A percentile compares a stretch with the other conserved stretches of the same genome.
Evolutionary conservation across 2,329 filamentous ascomycete species (phyloP).

Genomic region (Fragosphaeria purpurea): DNA sequence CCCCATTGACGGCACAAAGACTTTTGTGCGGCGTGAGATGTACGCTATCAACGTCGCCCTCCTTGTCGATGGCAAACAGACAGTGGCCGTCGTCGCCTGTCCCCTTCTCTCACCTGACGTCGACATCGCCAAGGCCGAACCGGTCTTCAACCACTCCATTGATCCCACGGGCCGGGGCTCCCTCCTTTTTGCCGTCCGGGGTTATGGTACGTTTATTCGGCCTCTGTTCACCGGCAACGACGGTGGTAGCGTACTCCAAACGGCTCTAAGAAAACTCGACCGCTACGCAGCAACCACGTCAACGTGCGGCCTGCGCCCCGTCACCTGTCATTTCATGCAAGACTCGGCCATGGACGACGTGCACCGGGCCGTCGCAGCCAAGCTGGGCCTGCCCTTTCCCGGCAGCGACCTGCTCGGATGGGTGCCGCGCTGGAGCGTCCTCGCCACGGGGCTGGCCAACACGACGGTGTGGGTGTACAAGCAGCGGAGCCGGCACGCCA

Average conservation of each 20-base stretch:
- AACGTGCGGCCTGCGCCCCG: constrained; percentile 27
- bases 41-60: constrained; percentile 50
- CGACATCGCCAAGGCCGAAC: constrained; percentile 32
- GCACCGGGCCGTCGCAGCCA: constrained; percentile 33
- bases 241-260: background rate
- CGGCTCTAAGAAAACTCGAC: constrained; percentile 20
- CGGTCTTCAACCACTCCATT: constrained; percentile 32
- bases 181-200: constrained; percentile 40
- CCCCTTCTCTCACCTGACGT: constrained; percentile 29
- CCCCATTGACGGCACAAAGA: constrained; percentile 51
- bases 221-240: constrained; percentile 20
- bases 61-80: constrained; percentile 38
- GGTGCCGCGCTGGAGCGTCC: constrained; percentile 44
- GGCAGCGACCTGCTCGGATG: constrained; percentile 45
- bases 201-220: constrained; percentile 37
- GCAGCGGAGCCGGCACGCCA: constrained; percentile 34
- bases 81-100: constrained; percentile 39
- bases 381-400: constrained; percentile 32
- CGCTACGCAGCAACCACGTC: constrained; percentile 17
- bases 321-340: constrained; percentile 36
- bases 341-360: constrained; percentile 39
- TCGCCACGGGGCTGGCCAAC: constrained; percentile 44
- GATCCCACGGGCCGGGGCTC: constrained; percentile 35
- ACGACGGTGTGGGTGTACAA: constrained; percentile 49
- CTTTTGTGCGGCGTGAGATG: constrained; percentile 41